These are phyloP conservation scores for Beauveria varroae DNA, from an alignment of 2,329 filamentous ascomycete species.

Conservation along the genomic window DNA sequence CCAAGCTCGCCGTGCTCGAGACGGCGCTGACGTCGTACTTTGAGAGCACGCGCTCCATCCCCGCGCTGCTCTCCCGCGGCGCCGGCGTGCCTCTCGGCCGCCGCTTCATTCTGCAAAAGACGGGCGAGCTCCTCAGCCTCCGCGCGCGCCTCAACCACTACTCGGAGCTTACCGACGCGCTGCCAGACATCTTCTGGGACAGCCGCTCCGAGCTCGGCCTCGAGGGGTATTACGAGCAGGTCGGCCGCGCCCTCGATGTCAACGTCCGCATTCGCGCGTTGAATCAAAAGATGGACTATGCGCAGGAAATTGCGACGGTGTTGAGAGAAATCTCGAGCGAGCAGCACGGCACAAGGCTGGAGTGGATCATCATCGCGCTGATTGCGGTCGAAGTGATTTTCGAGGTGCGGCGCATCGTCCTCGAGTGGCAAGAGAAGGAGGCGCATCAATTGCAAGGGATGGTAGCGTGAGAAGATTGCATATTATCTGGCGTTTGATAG, in stretches of 20 bases:
- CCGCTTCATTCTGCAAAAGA: constrained; percentile 83
- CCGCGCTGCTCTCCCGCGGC: constrained; percentile 65
- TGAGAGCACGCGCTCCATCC: constrained; percentile 75
- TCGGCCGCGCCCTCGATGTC: constrained; percentile 83
- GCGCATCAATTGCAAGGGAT: background rate
- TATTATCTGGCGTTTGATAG: too few relatives aligned
- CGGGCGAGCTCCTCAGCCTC: constrained; percentile 81
- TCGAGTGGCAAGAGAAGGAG: constrained; percentile 45
- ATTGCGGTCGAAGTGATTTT: constrained; percentile 91
- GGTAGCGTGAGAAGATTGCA: too few relatives aligned
- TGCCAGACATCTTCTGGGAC: constrained; percentile 98
- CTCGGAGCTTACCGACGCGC: constrained; percentile 87
- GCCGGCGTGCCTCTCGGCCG: constrained; percentile 40
- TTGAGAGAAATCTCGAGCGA: constrained; percentile 83
- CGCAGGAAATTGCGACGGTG: constrained; percentile 87
- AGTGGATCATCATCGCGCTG: constrained; percentile 92
- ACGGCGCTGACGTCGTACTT: constrained; percentile 77
- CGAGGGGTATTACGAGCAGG: constrained; percentile 91
- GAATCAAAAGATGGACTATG: constrained; percentile 98
- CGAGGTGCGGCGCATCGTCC: constrained; percentile 67
- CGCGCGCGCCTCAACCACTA: constrained; percentile 94
- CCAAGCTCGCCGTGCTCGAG: constrained; percentile 89
- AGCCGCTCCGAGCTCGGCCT: constrained; percentile 78
- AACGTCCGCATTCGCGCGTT: constrained; percentile 82
- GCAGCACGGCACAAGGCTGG: constrained; percentile 77